phyloP scores from a whole-genome alignment of 2,329 filamentous ascomycete species.

The Zopfia rhizophila region DNA sequence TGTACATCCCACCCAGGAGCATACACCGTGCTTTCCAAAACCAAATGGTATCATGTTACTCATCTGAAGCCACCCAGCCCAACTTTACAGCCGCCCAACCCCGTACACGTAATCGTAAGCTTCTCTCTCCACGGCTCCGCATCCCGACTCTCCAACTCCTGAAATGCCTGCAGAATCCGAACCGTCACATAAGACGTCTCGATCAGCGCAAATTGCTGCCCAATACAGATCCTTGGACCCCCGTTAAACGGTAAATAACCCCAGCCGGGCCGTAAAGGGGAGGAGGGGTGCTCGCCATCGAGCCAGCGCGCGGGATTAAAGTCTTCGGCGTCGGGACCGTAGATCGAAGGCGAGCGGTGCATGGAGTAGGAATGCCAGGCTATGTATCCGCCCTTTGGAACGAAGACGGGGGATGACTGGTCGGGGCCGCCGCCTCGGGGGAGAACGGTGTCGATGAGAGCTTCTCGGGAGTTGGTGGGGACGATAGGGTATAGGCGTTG shows the following conservation, averaged over 20 bases:
- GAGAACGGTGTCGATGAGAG: slow-evolving; percentile 37
- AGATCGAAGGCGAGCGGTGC: slow-evolving; percentile 44
- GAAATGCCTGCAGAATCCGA: slow-evolving; percentile 32
- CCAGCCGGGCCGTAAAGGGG: slow-evolving; percentile 35
- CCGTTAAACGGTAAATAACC: slow-evolving; percentile 40
- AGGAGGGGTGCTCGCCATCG: slow-evolving; percentile 19
- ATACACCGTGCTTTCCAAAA: too few species aligned
- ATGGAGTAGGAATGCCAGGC: slow-evolving; percentile 33
- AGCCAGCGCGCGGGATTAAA: slow-evolving; percentile 51
- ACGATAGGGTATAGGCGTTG: slow-evolving; percentile 45
- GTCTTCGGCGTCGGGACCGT: slow-evolving; percentile 40
- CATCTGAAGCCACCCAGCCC: too few species aligned
- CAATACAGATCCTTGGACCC: slow-evolving; percentile 39
- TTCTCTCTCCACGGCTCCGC: slow-evolving; percentile 35
- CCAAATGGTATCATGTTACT: too few species aligned
- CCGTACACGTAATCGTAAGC: slow-evolving; percentile 29
- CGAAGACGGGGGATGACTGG: slow-evolving; percentile 34
- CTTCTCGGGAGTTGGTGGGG: slow-evolving; percentile 40
- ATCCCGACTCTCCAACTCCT: slow-evolving; percentile 29
- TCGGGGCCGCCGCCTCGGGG: slow-evolving; percentile 44
- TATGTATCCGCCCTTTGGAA: slow-evolving; percentile 39
- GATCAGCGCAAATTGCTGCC: slow-evolving; percentile 39
- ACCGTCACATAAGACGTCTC: slow-evolving; percentile 34
- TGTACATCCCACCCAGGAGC: too few species aligned
- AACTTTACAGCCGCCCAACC: slow-evolving; percentile 30